Evolutionary conservation across 2,329 filamentous ascomycete genomes (phyloP).

Genomic region (Hymenoscyphus fraxineus): DNA sequence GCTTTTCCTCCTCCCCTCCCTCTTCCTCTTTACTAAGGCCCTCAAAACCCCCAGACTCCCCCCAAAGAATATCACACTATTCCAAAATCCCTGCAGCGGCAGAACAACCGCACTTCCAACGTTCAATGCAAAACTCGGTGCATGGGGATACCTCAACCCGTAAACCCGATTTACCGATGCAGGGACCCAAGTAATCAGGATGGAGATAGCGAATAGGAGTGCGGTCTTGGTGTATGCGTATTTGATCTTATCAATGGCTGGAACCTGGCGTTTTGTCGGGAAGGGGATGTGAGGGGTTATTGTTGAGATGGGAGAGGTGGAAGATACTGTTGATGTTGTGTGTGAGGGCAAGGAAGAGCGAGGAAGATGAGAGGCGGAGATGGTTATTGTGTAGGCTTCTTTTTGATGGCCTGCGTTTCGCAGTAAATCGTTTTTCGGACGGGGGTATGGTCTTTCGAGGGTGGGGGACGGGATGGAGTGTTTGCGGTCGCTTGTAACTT

Average conservation of each 20-base stretch:
- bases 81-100: conserved; percentile 81
- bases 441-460: background rate
- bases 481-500: conserved; percentile 18
- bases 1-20: background rate
- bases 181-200: conserved; percentile 71
- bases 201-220: conserved; percentile 65
- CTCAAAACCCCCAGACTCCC: conserved; percentile 64
- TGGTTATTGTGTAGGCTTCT: background rate
- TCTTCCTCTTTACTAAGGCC: conserved; percentile 23
- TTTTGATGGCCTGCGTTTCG: background rate
- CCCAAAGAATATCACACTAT: conserved; percentile 69
- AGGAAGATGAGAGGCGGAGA: background rate
- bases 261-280: background rate
- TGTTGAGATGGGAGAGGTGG: background rate
- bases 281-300: background rate
- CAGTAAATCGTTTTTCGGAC: background rate
- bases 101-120: conserved; percentile 69
- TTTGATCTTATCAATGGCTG: conserved; percentile 53
- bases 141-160: conserved; percentile 54
- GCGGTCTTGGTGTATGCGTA: conserved; percentile 68
- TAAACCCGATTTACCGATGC: conserved; percentile 74
- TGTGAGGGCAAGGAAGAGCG: background rate
- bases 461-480: background rate
- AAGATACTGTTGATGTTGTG: background rate
- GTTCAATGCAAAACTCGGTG: conserved; percentile 57